Evolutionary conservation across 257 asterid genomes (phyloP).

Genomic region (Asclepias syriaca): DNA sequence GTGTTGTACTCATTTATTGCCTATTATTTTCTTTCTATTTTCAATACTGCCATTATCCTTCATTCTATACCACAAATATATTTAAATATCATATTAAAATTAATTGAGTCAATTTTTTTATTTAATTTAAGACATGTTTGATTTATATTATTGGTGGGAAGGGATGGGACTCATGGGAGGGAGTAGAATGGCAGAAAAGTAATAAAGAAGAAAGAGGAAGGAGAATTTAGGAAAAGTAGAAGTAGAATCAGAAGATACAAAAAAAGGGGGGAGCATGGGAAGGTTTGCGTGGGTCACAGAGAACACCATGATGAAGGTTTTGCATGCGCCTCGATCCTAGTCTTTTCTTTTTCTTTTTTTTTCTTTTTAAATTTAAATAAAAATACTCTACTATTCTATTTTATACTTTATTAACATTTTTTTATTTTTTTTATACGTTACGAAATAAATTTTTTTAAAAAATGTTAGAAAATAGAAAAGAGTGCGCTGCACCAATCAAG

Average conservation of each 20-base stretch:
- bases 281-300: constrained; percentile 43
- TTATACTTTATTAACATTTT: not conserved
- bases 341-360: not conserved
- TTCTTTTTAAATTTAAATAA: not conserved
- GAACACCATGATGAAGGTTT: constrained; percentile 57
- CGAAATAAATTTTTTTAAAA: not conserved
- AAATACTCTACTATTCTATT: not conserved
- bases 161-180: too few species aligned
- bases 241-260: constrained; percentile 7
- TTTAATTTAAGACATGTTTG: too few species aligned
- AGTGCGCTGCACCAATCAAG: not conserved
- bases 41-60: not conserved
- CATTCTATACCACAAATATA: too few species aligned
- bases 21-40: not conserved
- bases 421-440: not conserved
- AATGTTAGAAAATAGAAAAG: not conserved
- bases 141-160: too few species aligned
- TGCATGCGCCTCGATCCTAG: constrained; percentile 79
- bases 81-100: too few species aligned
- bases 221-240: not conserved
- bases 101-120: too few species aligned
- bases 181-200: not conserved
- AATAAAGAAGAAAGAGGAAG: constrained; percentile 19
- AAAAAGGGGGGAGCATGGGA: constrained; percentile 36
- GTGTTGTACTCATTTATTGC: not conserved